Evolutionary conservation across 495 filamentous ascomycete genomes (phyloP), one percentile per base, ranked within the genome.

Genomic region (Trichoderma reesei): DNA sequence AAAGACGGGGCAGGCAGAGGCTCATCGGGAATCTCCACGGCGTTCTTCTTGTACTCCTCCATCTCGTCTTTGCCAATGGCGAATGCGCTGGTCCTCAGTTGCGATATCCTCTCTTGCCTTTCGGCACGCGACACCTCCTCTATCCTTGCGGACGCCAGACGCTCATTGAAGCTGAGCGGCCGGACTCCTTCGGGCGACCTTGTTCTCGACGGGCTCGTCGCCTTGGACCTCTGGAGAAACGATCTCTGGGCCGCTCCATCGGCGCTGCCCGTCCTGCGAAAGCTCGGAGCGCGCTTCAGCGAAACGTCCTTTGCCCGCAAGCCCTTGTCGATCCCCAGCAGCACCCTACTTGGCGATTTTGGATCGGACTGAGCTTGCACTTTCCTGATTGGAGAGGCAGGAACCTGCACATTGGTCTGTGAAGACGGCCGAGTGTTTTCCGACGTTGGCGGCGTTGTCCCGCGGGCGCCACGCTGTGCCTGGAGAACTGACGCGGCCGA

Each of bases 301-400:
- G 93, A 97, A 44, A 98, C 82, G 70, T 96, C 91, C 44, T 82
- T 83, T 6, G 88, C 92, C 66, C 81, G 88, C 46, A 90, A 79
- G 1, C 91, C 91, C 71, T 94, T 95, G 71, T 96, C 92, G 56
- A 98, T 95, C 3, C 95, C 94, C 11, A 98, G 74, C 10, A 91
- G 70, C 26, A 91, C 84, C 66, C 95, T 82, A 33, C 88, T 84
- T 10, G 94, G 94, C 5, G 91, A 96, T 48, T 76, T 83, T n/a
- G 85, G 86, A 11, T 80, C 72, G 5, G 68, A 38, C 0, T 74
- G 65, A 0, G 73, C 68, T 34, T 77, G 75, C 14, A 74, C 71
- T 64, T 82, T 82, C 67, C 79, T 80, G 13, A 86, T 80, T 2
- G 94, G 94, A 5, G 93, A 97, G 1, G 88, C 78, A 0, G 93